A percentile compares a stretch with the other conserved stretches of the same genome.
These are phyloP conservation scores for Populus ilicifolia DNA, from an alignment of 345 rosid species.

Conservation along the genomic window DNA sequence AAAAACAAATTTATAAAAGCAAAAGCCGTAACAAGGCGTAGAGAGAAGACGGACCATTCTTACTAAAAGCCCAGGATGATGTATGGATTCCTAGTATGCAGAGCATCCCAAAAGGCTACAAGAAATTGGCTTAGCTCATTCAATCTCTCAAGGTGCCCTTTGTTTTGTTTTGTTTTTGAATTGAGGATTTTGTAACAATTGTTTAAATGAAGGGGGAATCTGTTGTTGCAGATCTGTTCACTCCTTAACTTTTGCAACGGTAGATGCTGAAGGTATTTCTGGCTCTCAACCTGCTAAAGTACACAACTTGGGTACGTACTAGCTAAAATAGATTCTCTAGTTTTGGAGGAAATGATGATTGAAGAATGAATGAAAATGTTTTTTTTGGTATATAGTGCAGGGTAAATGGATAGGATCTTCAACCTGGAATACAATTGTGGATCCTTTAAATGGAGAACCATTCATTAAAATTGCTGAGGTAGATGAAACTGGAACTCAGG, in stretches of 20 bases:
- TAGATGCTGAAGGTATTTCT: conserved; percentile 75
- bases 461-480: conserved; percentile 84
- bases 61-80: conserved; percentile 11
- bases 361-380: conserved; percentile 8
- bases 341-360: neutral
- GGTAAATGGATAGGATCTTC: conserved; percentile 84
- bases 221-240: conserved; percentile 50
- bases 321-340: neutral
- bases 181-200: neutral
- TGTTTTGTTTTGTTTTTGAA: neutral
- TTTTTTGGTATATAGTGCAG: conserved; percentile 50
- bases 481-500: conserved; percentile 72
- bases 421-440: conserved; percentile 55
- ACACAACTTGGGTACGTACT: conserved; percentile 65
- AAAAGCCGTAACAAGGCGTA: too few relatives aligned
- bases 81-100: conserved; percentile 40
- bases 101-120: conserved; percentile 35
- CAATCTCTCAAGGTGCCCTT: conserved; percentile 41
- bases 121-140: conserved; percentile 30
- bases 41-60: neutral
- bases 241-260: conserved; percentile 77
- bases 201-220: neutral
- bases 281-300: conserved; percentile 88
- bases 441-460: conserved; percentile 94
- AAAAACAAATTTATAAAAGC: too few relatives aligned